phyloP scores from a whole-genome alignment of 2,329 filamentous ascomycete genomes.

The Colletotrichum sp. region DNA sequence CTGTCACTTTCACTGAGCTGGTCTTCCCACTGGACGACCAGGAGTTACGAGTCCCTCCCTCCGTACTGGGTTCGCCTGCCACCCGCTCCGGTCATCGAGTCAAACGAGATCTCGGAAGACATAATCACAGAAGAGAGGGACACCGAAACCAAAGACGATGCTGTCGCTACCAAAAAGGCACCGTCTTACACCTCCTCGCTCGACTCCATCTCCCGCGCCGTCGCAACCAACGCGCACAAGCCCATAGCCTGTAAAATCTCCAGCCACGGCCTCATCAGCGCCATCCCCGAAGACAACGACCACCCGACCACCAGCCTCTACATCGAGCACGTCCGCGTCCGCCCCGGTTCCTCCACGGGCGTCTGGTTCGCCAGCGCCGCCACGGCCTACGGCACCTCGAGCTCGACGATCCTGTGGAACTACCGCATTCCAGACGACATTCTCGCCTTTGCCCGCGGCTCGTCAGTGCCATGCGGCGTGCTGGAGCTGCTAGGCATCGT shows the following conservation, averaged over 20 bases:
- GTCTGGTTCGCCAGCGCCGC: constrained; percentile 63
- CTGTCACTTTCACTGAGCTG: constrained; percentile 63
- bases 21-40: constrained; percentile 58
- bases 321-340: constrained; percentile 52
- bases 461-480: constrained; percentile 63
- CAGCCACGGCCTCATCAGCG: constrained; percentile 49
- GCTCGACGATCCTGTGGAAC: constrained; percentile 64
- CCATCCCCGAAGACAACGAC: constrained; percentile 39
- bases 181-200: constrained; percentile 29
- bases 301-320: constrained; percentile 39
- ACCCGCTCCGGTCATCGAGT: constrained; percentile 26
- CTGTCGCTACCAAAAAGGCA: not conserved
- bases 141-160: not conserved
- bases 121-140: not conserved
- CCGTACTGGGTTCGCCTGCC: constrained; percentile 64
- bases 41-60: constrained; percentile 57
- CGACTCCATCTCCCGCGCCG: constrained; percentile 40
- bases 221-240: constrained; percentile 25
- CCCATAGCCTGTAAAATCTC: constrained; percentile 56
- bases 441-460: constrained; percentile 53
- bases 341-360: constrained; percentile 39
- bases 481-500: constrained; percentile 60
- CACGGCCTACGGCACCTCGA: constrained; percentile 60
- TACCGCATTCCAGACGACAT: constrained; percentile 62
- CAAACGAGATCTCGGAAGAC: not conserved